These are phyloP conservation scores for Pelargonium myrrhifolium DNA, from an alignment of 441 rosid species.

Conservation along the genomic window DNA sequence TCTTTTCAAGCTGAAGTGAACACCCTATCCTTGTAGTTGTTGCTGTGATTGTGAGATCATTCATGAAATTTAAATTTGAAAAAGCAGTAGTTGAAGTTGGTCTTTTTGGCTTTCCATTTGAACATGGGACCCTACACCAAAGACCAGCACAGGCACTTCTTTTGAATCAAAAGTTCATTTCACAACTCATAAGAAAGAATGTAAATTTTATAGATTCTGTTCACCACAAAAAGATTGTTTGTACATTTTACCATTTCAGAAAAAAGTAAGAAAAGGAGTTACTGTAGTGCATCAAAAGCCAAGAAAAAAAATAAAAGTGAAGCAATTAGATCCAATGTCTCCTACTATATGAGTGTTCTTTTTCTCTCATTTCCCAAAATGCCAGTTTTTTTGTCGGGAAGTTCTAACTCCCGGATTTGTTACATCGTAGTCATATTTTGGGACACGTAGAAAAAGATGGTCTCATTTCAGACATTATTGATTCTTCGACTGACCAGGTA, in stretches of 20 bases:
- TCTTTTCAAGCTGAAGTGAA: no score
- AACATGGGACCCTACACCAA: background rate
- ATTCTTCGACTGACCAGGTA: no score
- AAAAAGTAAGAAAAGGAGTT: background rate
- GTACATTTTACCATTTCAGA: background rate
- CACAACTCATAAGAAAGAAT: conserved; percentile 1
- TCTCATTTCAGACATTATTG: no score
- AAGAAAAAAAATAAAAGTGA: background rate
- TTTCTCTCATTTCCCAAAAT: background rate
- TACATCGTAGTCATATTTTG: no score
- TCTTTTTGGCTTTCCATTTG: background rate
- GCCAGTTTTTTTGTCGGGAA: background rate
- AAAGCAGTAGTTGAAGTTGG: background rate
- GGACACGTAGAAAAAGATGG: no score
- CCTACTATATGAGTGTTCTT: no score
- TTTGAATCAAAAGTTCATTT: background rate
- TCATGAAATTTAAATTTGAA: background rate
- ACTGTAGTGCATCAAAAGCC: background rate
- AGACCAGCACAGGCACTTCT: background rate
- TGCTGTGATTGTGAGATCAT: background rate
- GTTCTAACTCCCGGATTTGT: background rate
- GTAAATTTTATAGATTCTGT: background rate
- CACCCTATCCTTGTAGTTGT: no score
- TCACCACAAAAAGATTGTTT: conserved; percentile 1
- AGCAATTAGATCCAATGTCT: background rate